These are phyloP conservation scores for Bruguiera hainesii DNA, from an alignment of 441 rosid species.

Conservation along the genomic window DNA sequence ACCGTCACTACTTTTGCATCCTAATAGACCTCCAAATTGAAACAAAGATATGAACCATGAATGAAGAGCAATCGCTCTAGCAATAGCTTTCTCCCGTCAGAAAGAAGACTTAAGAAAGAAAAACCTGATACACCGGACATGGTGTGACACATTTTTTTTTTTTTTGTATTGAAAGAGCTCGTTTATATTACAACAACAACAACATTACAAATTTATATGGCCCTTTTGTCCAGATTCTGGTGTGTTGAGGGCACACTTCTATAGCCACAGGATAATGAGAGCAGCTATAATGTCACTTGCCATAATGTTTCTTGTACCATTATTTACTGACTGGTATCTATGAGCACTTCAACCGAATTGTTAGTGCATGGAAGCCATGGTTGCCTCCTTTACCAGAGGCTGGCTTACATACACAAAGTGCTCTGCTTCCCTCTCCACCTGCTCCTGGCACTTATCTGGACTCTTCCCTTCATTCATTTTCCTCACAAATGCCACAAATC, in stretches of 20 bases:
- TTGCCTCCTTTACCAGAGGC: conserved; percentile 74
- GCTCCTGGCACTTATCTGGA: conserved; percentile 52
- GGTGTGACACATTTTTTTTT: no score
- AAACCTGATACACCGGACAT: no score
- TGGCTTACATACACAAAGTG: conserved; percentile 67
- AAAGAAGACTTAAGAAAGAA: no score
- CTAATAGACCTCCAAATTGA: no score
- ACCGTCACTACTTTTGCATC: no score
- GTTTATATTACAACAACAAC: background rate
- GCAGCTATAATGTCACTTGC: conserved; percentile 19
- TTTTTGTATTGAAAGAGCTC: no score
- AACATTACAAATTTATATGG: background rate
- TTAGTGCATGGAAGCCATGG: conserved; percentile 58
- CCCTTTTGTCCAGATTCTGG: background rate
- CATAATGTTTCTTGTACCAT: background rate
- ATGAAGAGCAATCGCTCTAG: no score
- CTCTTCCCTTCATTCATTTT: conserved; percentile 82
- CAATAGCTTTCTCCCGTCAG: no score
- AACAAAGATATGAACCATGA: no score
- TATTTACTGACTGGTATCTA: conserved; percentile 2
- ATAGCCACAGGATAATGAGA: conserved; percentile 31
- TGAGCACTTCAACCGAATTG: background rate
- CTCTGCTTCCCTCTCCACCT: conserved; percentile 81
- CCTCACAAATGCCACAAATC: conserved; percentile 76
- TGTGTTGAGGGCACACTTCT: background rate